These are phyloP conservation scores for Hypoxylon sp. DNA, from an alignment of 2,329 filamentous ascomycete species.

Conservation along the genomic window DNA sequence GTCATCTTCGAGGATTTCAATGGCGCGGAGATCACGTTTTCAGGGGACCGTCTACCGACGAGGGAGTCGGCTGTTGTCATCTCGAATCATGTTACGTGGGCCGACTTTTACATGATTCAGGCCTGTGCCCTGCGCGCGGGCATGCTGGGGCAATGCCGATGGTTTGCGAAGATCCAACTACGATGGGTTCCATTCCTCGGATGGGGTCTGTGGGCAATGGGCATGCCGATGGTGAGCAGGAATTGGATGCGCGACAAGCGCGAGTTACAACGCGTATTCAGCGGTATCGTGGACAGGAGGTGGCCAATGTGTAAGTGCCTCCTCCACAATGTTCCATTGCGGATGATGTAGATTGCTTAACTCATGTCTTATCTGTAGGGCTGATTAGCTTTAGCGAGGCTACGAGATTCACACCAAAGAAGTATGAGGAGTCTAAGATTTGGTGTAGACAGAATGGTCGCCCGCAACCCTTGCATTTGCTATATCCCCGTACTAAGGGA, in stretches of 20 bases:
- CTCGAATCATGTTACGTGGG: constrained; percentile 73
- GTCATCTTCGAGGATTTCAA: constrained; percentile 69
- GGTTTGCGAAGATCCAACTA: constrained; percentile 74
- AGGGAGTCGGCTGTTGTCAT: constrained; percentile 74
- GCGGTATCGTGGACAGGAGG: constrained; percentile 64
- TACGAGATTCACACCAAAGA: constrained; percentile 70
- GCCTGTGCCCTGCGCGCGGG: constrained; percentile 65
- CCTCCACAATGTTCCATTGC: constrained; percentile 6
- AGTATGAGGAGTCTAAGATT: constrained; percentile 64
- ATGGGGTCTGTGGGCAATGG: constrained; percentile 76
- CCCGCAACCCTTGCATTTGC: constrained; percentile 68
- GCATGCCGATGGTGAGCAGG: constrained; percentile 74
- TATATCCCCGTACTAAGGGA: constrained; percentile 73
- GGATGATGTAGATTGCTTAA: constrained; percentile 10
- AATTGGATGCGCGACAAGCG: constrained; percentile 70
- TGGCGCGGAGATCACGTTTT: constrained; percentile 66
- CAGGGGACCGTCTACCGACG: constrained; percentile 65
- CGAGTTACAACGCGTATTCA: constrained; percentile 71
- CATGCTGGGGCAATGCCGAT: constrained; percentile 74
- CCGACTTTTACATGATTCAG: constrained; percentile 76
- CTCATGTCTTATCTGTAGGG: constrained; percentile 60
- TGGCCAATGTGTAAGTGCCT: constrained; percentile 70
- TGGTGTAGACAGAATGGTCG: constrained; percentile 68
- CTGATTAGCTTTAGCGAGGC: constrained; percentile 75
- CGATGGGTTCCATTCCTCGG: constrained; percentile 72